A percentile compares a stretch with the other conserved stretches of the same genome.
Evolutionary conservation across 345 rosid genomes (phyloP).

Genomic region (Isatis tinctoria): DNA sequence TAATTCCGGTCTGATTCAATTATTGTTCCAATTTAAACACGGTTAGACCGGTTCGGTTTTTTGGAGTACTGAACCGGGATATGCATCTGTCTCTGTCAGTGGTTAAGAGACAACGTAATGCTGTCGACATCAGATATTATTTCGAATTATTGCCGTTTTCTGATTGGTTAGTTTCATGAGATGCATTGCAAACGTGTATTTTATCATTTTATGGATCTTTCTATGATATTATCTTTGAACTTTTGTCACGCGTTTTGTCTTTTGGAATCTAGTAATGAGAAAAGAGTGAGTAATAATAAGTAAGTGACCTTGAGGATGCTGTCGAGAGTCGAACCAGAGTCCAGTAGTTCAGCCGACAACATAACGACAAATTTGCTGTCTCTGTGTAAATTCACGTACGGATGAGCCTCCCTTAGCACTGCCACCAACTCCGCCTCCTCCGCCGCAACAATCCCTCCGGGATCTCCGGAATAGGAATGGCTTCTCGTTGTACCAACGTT

Average conservation of each 20-base stretch:
- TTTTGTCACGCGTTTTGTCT: background rate
- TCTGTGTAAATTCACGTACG: slow-evolving; percentile 26
- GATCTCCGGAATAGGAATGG: background rate
- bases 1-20: background rate
- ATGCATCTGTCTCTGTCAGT: background rate
- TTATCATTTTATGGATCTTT: too few species aligned
- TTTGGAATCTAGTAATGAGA: background rate
- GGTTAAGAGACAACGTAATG: too few species aligned
- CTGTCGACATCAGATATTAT: background rate
- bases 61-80: background rate
- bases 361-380: slow-evolving; percentile 14
- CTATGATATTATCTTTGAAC: too few species aligned
- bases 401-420: slow-evolving; percentile 20
- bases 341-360: slow-evolving; percentile 17
- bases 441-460: background rate
- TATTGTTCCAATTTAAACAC: background rate
- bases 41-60: background rate
- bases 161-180: background rate
- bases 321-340: slow-evolving; percentile 1
- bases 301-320: slow-evolving; percentile 11
- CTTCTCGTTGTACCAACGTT: background rate
- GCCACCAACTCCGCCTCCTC: slow-evolving; percentile 15
- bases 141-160: background rate
- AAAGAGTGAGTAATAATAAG: background rate
- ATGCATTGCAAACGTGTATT: background rate